Base-by-base conservation (phyloP, 176 grass and related monocot species). In the Lolium multiflorum region DNA sequence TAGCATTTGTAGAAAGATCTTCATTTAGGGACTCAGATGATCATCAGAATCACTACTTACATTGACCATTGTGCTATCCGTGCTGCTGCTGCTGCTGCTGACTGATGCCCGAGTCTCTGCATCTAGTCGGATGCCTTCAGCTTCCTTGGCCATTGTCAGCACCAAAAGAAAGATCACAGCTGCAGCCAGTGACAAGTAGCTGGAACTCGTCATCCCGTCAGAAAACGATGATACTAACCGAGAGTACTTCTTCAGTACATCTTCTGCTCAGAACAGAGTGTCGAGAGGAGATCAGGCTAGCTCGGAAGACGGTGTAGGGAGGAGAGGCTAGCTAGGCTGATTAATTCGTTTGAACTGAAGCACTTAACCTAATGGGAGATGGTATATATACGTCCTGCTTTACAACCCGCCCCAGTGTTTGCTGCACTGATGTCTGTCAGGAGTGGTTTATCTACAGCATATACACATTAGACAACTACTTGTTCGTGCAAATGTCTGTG, bases 41-140 rank as follows among this genome's bases (percentile, higher is more conserved):
- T 17, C 11, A 18, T 20, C 21, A 15, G 77, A 56, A 37, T 71
- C 65, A 66, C 25, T 35, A 76, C 89, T 91, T 91, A 88, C 92
- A 67, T 59, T 60, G 59, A 17, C 55, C 52, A 79, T 75, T 20
- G 2, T 10, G 48, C 86, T 82, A 4, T 25, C 17, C 66, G 11
- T 58, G 8, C 21, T n/a, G n/a, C n/a, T n/a, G n/a, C n/a, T 46
- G 18, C 10, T 89, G 12, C 46, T 51, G 47, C 6, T 10, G 60
- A 85, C n/a, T 10, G 37, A 66, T 11, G 85, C 84, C 11, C 78
- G 84, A 11, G 48, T 92, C 67, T 86, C 93, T 14, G 88, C 84
- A 24, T 92, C 90, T 83, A 94, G 25, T 26, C 88, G 72, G 26
- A 94, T 92, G 63, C 66, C 89, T 78, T 77, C 51, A 20, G n/a